Evolutionary conservation across 192 early-diverging fungal genomes (phyloP).

Genomic region (Umbelopsis vinacea): DNA sequence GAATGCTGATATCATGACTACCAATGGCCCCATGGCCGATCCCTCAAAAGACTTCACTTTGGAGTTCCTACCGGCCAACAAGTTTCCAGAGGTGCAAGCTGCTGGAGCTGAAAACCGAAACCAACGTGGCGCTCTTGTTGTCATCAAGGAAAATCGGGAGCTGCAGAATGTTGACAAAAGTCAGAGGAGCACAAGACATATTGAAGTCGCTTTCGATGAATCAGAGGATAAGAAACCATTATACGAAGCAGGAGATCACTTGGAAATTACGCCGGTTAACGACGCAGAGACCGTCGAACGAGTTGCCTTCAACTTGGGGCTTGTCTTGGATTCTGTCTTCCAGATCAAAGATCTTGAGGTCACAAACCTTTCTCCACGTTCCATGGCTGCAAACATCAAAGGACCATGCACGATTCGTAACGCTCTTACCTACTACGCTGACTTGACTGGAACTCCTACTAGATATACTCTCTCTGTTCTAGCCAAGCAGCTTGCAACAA

Average conservation of each 20-base stretch:
- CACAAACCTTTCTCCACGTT: slow-evolving; percentile 44
- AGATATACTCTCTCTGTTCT: slow-evolving; percentile 18
- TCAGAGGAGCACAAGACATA: slow-evolving; percentile 46
- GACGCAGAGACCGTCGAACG: slow-evolving; percentile 42
- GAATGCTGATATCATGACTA: neutral
- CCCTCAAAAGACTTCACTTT: slow-evolving; percentile 21
- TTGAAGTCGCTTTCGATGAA: slow-evolving; percentile 31
- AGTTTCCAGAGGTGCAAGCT: neutral
- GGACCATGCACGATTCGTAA: slow-evolving; percentile 52
- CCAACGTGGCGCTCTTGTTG: slow-evolving; percentile 17
- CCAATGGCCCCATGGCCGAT: neutral
- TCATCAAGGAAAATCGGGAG: slow-evolving; percentile 39
- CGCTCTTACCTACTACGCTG: slow-evolving; percentile 53
- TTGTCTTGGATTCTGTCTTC: slow-evolving; percentile 50
- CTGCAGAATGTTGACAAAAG: slow-evolving; percentile 42
- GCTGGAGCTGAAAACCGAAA: slow-evolving; percentile 2
- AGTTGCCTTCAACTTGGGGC: slow-evolving; percentile 45
- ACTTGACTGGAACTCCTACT: slow-evolving; percentile 45
- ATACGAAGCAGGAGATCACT: slow-evolving; percentile 57
- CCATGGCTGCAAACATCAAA: slow-evolving; percentile 48
- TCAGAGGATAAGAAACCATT: slow-evolving; percentile 24
- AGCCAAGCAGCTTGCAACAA: slow-evolving; percentile 9
- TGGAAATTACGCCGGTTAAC: slow-evolving; percentile 55
- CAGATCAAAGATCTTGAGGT: neutral
- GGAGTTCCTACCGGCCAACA: slow-evolving; percentile 7